These are phyloP conservation scores for Psilocybe tampanensis DNA, from an alignment of 768 basidiomycete species.

Conservation along the genomic window DNA sequence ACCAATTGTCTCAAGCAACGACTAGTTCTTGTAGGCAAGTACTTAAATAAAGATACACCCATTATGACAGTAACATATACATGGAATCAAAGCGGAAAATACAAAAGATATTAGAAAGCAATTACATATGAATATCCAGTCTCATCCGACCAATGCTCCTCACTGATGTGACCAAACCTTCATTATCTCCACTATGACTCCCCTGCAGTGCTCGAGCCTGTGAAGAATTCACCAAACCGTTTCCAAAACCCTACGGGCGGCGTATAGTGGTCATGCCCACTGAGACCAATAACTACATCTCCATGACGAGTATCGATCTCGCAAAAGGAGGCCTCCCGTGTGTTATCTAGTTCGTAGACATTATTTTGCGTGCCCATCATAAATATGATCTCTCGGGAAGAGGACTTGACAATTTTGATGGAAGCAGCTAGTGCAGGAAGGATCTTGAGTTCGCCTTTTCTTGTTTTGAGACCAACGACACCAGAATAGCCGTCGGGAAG, in stretches of 20 bases:
- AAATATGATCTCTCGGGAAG: conserved; percentile 39
- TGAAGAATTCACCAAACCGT: conserved; percentile 31
- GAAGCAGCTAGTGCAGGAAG: conserved; percentile 33
- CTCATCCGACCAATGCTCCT: no score
- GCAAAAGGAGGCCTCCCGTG: conserved; percentile 39
- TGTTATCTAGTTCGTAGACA: conserved; percentile 13
- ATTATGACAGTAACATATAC: no score
- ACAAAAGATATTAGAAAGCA: no score
- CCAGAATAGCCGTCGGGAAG: conserved; percentile 40
- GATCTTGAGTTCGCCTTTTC: conserved; percentile 33
- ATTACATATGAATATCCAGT: no score
- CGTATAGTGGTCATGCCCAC: conserved; percentile 39
- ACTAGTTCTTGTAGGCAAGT: no score
- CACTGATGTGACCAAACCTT: background rate
- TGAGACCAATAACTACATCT: conserved; percentile 44
- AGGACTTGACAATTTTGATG: conserved; percentile 35
- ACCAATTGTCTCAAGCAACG: no score
- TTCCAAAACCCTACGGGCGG: conserved; percentile 41
- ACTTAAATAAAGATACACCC: no score
- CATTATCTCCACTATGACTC: background rate
- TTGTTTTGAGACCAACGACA: conserved; percentile 34
- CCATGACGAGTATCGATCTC: conserved; percentile 38
- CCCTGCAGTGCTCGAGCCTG: background rate
- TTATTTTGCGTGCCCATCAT: conserved; percentile 34
- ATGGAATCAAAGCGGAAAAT: no score